Base-by-base conservation (phyloP, 495 filamentous ascomycete genomes). In the Chaetomium fimeti region DNA sequence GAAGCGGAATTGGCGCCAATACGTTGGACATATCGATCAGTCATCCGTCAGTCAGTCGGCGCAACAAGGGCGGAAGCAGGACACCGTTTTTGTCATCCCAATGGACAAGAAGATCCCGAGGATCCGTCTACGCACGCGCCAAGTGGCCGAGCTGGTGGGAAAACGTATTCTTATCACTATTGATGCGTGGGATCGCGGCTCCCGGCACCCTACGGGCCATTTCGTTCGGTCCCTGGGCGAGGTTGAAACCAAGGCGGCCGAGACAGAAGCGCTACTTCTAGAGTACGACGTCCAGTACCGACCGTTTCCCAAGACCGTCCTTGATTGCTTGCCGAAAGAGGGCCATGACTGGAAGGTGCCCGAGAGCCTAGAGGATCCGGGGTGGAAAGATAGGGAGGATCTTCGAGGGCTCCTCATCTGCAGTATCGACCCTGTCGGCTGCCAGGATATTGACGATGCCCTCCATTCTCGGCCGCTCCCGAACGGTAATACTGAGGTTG, bases 21-120 rank as follows among this genome's bases (percentile, higher is more conserved):
- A 98, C 69, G 94, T 98, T 42, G 94, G 94, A 15, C 92, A 96
- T 75, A 84, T 98, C 61, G 94, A 98, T 71, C 85, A 89, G 20
- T 89, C 87, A 16, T 96, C 95, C 16, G 89, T 91, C 43, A 85
- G 88, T 58, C 83, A 88, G 20, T 83, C 86, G 22, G 81, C 79
- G 6, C 88, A 84, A 47, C 85, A 92, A 61, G 89, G 90, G 42
- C 82, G 92, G 29, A 87, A 87, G 62, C 93, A 96, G 69, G 92
- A 98, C 73, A 93, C 83, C 27, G 91, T 98, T 13, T 98, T 98
- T 72, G 81, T 98, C 5, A 84, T 97, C 40, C 92, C 95, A 2
- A 98, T 98, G 95, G 92, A 98, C 76, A 98, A 95, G 78, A 86
- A 90, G 57, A 89, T 98, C 28, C 94, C 94, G 0, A 98, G 97